Base-by-base conservation (phyloP, 352 stramenopile species). In the Halophytophthora polymorphica region DNA sequence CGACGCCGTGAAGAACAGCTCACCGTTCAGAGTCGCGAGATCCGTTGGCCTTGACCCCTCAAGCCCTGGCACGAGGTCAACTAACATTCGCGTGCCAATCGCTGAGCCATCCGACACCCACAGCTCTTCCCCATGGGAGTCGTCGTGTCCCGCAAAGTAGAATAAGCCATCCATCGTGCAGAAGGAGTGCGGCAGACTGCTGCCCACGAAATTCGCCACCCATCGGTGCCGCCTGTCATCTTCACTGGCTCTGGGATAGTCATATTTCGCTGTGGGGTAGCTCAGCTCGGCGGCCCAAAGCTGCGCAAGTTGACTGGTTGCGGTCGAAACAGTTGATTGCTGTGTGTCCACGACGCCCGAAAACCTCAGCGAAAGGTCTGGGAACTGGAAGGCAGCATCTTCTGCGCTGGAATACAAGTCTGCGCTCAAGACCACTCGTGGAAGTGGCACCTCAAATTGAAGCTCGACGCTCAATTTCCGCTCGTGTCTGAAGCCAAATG, bases 1-100 rank as follows among this genome's bases (percentile, higher is more conserved):
- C 2, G 66, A 52, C 8, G 81, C 78, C n/a, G 72, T 46, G 61
- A 96, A 96, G 48, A 88, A 84, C 0, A 94, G 19, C 21, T 54
- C 48, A 13, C 54, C 67, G 21, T 65, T 61, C 37, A 90, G 67
- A 7, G 68, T 37, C 0, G 61, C 64, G 11, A 96, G 58, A 15
- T 73, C 69, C 35, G 49, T 45, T 1, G 84, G 82, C 1, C 42
- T 29, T 0, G 70, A 76, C 37, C 66, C 59, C 6, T 19, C 29
- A 11, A 57, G 18, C 18, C 86, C 86, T 5, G 86, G 86, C 28
- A 64, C 47, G 11, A 93, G 37, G 45, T 96, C 86, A 10, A 54
- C 64, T 5, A 90, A 42, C n/a, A 90, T 52, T 14, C 45, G 41
- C 15, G 79, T 83, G 4, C 65, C 64, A n/a, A 60, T 53, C 11